These are phyloP conservation scores for Ogataea degrootiae DNA, from an alignment of 805 yeast species.

Conservation along the genomic window DNA sequence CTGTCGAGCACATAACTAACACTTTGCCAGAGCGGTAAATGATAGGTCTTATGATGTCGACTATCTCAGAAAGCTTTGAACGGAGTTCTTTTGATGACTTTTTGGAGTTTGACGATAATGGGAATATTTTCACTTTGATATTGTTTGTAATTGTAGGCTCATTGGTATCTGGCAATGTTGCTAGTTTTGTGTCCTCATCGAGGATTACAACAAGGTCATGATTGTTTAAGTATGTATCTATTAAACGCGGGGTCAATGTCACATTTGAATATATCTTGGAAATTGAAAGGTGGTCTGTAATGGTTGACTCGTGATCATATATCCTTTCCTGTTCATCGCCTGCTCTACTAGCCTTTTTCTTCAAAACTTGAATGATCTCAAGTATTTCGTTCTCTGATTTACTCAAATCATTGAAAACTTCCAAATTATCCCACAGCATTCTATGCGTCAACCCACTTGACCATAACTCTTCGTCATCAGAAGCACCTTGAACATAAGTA, in stretches of 20 bases:
- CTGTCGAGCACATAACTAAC: constrained; percentile 56
- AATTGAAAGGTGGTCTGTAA: constrained; percentile 11
- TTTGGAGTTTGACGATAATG: constrained; percentile 36
- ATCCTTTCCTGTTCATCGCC: not conserved
- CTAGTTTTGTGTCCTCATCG: not conserved
- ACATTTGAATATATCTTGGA: constrained; percentile 17
- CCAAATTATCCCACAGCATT: constrained; percentile 50
- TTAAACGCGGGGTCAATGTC: not conserved
- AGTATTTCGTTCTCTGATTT: constrained; percentile 30
- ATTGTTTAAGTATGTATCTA: not conserved
- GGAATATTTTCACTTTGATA: constrained; percentile 12
- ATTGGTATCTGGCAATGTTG: not conserved
- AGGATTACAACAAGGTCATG: not conserved
- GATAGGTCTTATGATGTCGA: constrained; percentile 21
- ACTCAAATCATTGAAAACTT: constrained; percentile 16
- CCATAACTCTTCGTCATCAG: constrained; percentile 93
- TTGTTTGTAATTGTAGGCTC: no score
- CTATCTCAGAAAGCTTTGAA: constrained; percentile 38
- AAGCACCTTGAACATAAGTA: constrained; percentile 85
- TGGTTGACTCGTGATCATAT: not conserved
- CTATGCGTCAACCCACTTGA: constrained; percentile 48
- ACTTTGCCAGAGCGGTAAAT: constrained; percentile 12
- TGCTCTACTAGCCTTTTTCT: not conserved
- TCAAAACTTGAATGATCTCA: constrained; percentile 3
- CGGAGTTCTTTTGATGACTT: constrained; percentile 65